phyloP scores from a whole-genome alignment of 1,284 basidiomycete species.

The Cryptococcus maquisensis region DNA sequence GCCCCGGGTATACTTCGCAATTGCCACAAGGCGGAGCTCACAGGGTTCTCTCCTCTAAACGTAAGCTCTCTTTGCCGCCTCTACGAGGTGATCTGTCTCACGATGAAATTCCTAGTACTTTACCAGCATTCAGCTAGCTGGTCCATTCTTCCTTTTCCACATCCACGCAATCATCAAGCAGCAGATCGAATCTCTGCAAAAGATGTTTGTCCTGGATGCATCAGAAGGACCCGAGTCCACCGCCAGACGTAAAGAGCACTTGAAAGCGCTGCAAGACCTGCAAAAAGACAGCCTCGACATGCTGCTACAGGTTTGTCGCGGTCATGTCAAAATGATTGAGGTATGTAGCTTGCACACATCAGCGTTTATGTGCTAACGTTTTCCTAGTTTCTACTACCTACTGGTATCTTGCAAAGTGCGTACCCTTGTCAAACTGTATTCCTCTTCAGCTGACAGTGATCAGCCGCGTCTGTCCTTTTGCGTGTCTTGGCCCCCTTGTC shows the following conservation, averaged over 20 bases:
- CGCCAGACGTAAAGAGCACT: slow-evolving; percentile 1
- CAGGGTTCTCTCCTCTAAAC: too few species aligned
- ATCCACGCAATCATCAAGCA: slow-evolving; percentile 27
- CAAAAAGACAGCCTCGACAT: slow-evolving; percentile 29
- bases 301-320: slow-evolving; percentile 19
- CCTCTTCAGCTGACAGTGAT: neutral
- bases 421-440: neutral
- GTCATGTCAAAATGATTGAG: slow-evolving; percentile 22
- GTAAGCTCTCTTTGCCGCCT: too few species aligned
- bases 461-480: slow-evolving; percentile 25
- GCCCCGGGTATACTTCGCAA: too few species aligned
- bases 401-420: slow-evolving; percentile 31
- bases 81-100: too few species aligned
- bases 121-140: slow-evolving; percentile 25
- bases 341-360: slow-evolving; percentile 9
- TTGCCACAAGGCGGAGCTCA: too few species aligned
- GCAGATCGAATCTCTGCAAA: slow-evolving; percentile 20
- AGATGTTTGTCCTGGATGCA: neutral
- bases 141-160: slow-evolving; percentile 29
- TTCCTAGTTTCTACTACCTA: slow-evolving; percentile 21
- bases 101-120: slow-evolving; percentile 8
- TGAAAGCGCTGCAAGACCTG: slow-evolving; percentile 23
- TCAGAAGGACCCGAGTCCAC: neutral
- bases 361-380: neutral
- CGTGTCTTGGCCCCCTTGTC: slow-evolving; percentile 25